Evolutionary conservation across 2,329 filamentous ascomycete species (phyloP).

Genomic region (Talaromyces sp.): DNA sequence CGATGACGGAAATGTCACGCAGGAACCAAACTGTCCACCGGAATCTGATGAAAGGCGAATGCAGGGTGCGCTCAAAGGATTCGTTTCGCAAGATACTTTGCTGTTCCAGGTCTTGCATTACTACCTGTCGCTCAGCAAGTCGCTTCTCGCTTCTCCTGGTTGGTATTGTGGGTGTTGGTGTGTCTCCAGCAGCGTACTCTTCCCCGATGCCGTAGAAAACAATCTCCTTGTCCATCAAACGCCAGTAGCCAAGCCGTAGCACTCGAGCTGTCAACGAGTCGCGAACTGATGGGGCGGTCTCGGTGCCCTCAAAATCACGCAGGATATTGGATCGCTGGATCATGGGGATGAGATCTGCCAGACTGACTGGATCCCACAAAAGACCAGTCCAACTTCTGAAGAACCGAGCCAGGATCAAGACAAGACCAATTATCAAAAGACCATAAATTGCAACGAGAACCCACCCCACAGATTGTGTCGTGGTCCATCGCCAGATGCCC

Average conservation of each 20-base stretch:
- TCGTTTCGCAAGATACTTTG: constrained; percentile 34
- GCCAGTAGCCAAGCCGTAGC: constrained; percentile 84
- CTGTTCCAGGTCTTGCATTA: constrained; percentile 30
- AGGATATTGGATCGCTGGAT: constrained; percentile 76
- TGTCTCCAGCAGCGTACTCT: constrained; percentile 43
- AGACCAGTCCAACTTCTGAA: constrained; percentile 63
- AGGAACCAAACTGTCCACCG: constrained; percentile 75
- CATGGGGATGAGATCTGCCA: constrained; percentile 75
- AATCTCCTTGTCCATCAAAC: constrained; percentile 58
- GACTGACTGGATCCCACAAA: constrained; percentile 75
- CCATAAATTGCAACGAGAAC: constrained; percentile 68
- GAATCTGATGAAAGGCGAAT: constrained; percentile 51
- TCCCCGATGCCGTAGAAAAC: constrained; percentile 79
- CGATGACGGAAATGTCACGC: constrained; percentile 58
- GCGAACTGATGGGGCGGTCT: constrained; percentile 48
- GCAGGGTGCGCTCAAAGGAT: constrained; percentile 47
- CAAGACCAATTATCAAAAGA: constrained; percentile 54
- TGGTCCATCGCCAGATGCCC: constrained; percentile 69
- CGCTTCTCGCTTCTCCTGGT: neutral
- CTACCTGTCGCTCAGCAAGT: neutral
- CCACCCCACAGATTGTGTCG: constrained; percentile 75
- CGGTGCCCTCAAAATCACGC: constrained; percentile 64
- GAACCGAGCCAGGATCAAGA: constrained; percentile 61
- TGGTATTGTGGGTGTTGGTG: neutral
- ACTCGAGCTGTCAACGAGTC: constrained; percentile 51